phyloP scores from a whole-genome alignment of 257 asterid species.

The Nicotiana undulata region DNA sequence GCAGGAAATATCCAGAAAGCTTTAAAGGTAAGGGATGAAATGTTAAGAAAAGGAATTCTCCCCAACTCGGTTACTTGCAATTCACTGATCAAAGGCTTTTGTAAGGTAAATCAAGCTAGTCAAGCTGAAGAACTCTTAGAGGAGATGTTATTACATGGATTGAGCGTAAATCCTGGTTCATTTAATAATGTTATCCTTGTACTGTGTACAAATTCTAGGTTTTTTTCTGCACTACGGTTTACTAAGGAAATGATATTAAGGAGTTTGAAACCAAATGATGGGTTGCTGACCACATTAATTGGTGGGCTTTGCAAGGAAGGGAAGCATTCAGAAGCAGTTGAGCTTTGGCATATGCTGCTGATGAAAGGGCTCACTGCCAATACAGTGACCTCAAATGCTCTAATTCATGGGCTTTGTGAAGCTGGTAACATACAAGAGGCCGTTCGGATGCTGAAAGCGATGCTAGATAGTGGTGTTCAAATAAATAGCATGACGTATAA shows the following conservation, averaged over 20 bases:
- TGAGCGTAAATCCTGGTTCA: constrained; percentile 41
- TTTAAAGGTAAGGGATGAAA: constrained; percentile 49
- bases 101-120: constrained; percentile 53
- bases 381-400: constrained; percentile 69
- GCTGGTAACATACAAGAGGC: constrained; percentile 55
- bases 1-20: constrained; percentile 50
- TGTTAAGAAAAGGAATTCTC: constrained; percentile 37
- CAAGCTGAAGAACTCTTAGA: constrained; percentile 45
- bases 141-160: constrained; percentile 49
- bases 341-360: constrained; percentile 45
- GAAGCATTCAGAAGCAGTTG: constrained; percentile 62
- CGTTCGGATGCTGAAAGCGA: constrained; percentile 35
- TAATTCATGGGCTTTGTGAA: constrained; percentile 61
- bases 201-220: constrained; percentile 36
- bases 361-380: constrained; percentile 47
- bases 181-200: constrained; percentile 38
- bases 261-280: constrained; percentile 50
- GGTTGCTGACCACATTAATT: constrained; percentile 60
- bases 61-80: constrained; percentile 60
- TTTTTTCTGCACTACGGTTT: constrained; percentile 44
- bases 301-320: constrained; percentile 56
- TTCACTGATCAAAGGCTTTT: constrained; percentile 53
- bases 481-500: constrained; percentile 60
- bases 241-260: constrained; percentile 48
- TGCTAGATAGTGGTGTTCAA: constrained; percentile 34